phyloP scores from a whole-genome alignment of 352 stramenopile species.

The Blastocystis sp. region DNA sequence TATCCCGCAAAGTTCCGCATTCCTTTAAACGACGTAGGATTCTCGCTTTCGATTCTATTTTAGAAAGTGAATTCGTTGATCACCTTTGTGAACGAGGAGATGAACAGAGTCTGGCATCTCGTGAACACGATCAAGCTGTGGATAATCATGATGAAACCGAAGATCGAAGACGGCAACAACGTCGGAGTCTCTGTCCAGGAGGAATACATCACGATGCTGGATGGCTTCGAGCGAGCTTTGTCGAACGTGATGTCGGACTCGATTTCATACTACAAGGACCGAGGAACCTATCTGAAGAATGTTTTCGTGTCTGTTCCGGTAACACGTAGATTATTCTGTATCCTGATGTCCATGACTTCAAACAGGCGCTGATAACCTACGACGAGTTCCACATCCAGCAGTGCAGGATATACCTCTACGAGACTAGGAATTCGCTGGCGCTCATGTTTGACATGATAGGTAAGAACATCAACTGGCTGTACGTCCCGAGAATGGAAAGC shows the following conservation, averaged over 20 bases:
- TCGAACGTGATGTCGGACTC: background rate
- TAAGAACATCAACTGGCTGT: conserved; percentile 56
- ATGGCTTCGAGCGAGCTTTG: background rate
- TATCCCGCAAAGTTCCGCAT: background rate
- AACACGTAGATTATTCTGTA: background rate
- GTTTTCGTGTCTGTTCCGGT: background rate
- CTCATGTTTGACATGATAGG: background rate
- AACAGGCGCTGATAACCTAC: background rate
- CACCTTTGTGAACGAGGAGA: background rate
- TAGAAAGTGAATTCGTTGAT: background rate
- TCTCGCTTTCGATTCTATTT: background rate
- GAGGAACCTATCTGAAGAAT: background rate
- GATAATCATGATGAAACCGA: conserved; percentile 62
- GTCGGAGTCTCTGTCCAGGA: conserved; percentile 61
- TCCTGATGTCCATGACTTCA: background rate
- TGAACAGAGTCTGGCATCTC: background rate
- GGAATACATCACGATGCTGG: background rate
- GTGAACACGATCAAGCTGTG: conserved; percentile 62
- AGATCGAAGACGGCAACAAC: conserved; percentile 64
- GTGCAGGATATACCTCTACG: background rate
- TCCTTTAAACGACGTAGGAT: background rate
- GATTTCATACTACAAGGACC: background rate
- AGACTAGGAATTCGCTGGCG: background rate
- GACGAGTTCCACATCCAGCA: background rate
- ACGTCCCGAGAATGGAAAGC: conserved; percentile 10